Base-by-base conservation (phyloP, 768 basidiomycete genomes). In the Hygrocybe punicea region DNA sequence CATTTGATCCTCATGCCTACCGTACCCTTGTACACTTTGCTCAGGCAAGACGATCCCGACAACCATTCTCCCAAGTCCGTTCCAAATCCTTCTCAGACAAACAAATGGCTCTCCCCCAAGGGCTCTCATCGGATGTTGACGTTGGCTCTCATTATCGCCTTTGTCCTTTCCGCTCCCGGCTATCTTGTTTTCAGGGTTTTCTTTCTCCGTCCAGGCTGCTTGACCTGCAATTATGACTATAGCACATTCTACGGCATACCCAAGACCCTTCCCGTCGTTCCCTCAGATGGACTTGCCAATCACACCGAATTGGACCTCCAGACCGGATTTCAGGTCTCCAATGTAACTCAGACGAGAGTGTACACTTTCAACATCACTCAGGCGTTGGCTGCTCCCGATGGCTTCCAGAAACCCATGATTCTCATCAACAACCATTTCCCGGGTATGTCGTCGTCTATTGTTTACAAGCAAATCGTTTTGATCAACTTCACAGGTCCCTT, bases 351-450 rank as follows among this genome's bases (percentile, higher is more conserved):
- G 57, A 78, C 77, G 14, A 70, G 80, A n/a, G 68, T 67, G 33
- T 78, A 72, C 51, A 71, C 73, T 44, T 81, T 78, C 70, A 70
- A 71, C n/a, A 63, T 81, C 7, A 67, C 71, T 11, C 64, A 73
- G 58, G 64, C 71, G n/a, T 57, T 57, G 3, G 73, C 75, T 2
- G 67, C 77, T 1, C 78, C 76, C 1, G 77, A 80, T 58, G 79
- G 75, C 40, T 66, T 74, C 34, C 61, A 72, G 45, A 71, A 74
- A 44, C 63, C 63, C 1, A 77, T 80, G 76, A 65, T 80, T 4
- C 79, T 79, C 47, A 78, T 81, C 24, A 81, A 81, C 29, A 75
- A 79, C 70, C 55, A 67, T 49, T 76, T 63, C 40, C 74, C 75
- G 8, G 75, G 75, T 6, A 42, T 42, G 39, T 42, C 39, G 39